phyloP scores from a whole-genome alignment of 2,329 filamentous ascomycete genomes.

The Rosellinia necatrix region DNA sequence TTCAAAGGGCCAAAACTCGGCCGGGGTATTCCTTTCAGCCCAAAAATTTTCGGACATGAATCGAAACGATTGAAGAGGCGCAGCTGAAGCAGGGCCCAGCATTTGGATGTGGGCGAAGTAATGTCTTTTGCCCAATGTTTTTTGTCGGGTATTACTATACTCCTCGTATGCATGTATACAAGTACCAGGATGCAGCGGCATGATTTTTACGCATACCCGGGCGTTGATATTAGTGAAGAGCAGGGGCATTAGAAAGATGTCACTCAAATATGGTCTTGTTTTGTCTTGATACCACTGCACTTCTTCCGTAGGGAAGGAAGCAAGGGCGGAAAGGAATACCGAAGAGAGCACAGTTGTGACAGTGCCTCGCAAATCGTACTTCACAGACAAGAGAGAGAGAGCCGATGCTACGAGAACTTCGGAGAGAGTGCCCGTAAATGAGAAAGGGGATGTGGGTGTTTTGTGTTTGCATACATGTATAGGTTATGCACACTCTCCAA shows the following conservation, averaged over 20 bases:
- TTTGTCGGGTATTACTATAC: constrained; percentile 17
- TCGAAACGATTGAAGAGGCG: constrained; percentile 3
- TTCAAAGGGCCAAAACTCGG: constrained; percentile 7
- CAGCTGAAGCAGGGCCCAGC: constrained; percentile 13
- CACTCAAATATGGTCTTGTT: constrained; percentile 15
- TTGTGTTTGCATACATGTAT: constrained; percentile 15
- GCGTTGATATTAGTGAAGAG: constrained; percentile 19
- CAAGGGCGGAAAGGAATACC: background rate
- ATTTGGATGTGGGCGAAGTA: constrained; percentile 22
- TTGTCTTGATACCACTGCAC: constrained; percentile 2
- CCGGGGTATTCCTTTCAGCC: background rate
- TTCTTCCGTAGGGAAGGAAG: background rate
- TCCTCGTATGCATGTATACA: constrained; percentile 25
- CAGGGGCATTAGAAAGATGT: constrained; percentile 13
- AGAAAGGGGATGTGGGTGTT: background rate
- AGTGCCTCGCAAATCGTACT: background rate
- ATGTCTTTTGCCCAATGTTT: constrained; percentile 3
- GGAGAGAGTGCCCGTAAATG: background rate
- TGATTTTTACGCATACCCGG: constrained; percentile 19
- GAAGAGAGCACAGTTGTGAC: background rate
- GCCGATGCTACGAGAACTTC: background rate
- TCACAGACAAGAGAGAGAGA: background rate
- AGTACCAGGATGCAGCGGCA: constrained; percentile 19
- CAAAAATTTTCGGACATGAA: background rate
- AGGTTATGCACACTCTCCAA: constrained; percentile 8